Base-by-base conservation (phyloP, 106 monocot species). In the Dioscorea zingiberensis region DNA sequence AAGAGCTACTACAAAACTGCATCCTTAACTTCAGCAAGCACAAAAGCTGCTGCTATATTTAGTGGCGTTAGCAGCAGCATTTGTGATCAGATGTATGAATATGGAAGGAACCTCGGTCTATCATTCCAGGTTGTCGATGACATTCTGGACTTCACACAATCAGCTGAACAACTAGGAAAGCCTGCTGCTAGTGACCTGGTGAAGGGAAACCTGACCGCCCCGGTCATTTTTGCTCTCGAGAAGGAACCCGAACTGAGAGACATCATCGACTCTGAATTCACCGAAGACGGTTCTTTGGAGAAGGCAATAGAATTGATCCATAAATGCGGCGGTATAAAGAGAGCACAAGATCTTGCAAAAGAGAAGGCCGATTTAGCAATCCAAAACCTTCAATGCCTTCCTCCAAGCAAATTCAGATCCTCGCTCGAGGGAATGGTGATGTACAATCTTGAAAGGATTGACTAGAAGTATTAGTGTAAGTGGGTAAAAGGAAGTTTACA, bases 1-100 rank as follows among this genome's bases (percentile, higher is more conserved):
- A 98, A 98, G 78, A 89, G 92, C 80, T 98, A 86, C 77, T 98
- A 93, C 64, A 92, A 98, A 54, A 98, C 97, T 6, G 97, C 97
- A 12, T 89, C 97, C 63, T 69, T 98, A 21, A 47, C 92, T 61
- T 88, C 97, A 25, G 77, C 92, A 17, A 93, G 97, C 75, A 70
- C 86, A 27, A 98, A 89, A 71, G 76, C 97, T 21, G 88, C 97
- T 47, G 88, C 97, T 17, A 93, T 98, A 70, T 92, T 98, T 69
- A 92, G 92, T 47, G 60, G 69, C 4, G 74, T 75, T 22, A 63
- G 69, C 59, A 59, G 49, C 14, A 73, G 46, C 26, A 62, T 93
- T 15, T 82, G 84, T 47, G 75, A 83, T 8, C 72, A 98, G 64
- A 98, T 92, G 88, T 93, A 65, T 29, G 88, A 92, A 22, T 98